Percentiles rank a stretch among this genome's conserved stretches.
phyloP scores from a whole-genome alignment of 768 basidiomycete genomes.

The Dentipellis fragilis region DNA sequence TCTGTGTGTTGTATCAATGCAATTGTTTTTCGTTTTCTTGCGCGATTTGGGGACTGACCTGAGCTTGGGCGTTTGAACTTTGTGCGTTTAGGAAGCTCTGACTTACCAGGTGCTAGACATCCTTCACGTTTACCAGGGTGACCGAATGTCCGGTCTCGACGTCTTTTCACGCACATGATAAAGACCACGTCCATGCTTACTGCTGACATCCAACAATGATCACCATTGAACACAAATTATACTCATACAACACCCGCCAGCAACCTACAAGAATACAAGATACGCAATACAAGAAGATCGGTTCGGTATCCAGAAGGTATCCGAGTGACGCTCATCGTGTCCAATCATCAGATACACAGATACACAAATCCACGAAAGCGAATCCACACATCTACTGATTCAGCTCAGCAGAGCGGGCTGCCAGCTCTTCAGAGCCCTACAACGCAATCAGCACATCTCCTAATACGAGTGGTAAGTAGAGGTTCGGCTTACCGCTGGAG shows the following conservation, averaged over 20 bases:
- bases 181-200: too few species aligned
- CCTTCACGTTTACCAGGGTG: background rate
- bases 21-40: background rate
- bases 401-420: conserved; percentile 34
- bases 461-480: too few species aligned
- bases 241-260: background rate
- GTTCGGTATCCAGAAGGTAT: background rate
- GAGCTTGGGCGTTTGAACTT: background rate
- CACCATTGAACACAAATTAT: background rate
- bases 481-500: conserved; percentile 31
- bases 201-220: too few species aligned
- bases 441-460: background rate
- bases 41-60: background rate
- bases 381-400: conserved; percentile 17
- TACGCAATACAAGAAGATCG: too few species aligned
- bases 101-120: too few species aligned
- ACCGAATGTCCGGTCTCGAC: too few species aligned
- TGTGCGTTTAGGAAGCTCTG: background rate
- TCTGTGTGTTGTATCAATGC: background rate
- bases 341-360: too few species aligned
- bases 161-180: too few species aligned
- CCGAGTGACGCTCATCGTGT: background rate
- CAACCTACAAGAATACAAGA: background rate
- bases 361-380: too few species aligned
- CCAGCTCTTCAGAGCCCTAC: conserved; percentile 44